Evolutionary conservation across 2,329 filamentous ascomycete species (phyloP).

Genomic region (Pseudohalonectria lignicola): DNA sequence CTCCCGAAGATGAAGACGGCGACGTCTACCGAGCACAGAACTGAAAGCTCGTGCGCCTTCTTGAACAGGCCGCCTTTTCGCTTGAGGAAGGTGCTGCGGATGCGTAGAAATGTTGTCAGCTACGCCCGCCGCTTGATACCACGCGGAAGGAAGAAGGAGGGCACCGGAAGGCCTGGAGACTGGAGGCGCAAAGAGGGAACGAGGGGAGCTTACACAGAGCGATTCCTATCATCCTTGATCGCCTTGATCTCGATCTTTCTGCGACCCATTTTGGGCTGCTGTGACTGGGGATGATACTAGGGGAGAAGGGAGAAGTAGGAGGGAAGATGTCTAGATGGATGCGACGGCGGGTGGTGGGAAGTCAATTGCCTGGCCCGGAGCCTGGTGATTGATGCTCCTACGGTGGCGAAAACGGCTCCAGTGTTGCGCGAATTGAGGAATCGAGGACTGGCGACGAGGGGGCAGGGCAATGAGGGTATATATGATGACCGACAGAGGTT

Average conservation of each 20-base stretch:
- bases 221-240: constrained; percentile 96
- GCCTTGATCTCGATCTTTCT: constrained; percentile 99
- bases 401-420: no score
- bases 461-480: no score
- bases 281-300: not conserved
- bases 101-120: constrained; percentile 9
- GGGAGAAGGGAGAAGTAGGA: not conserved
- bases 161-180: not conserved
- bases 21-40: constrained; percentile 96
- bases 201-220: constrained; percentile 68
- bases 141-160: not conserved
- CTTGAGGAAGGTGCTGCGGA: constrained; percentile 82
- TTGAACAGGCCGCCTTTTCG: constrained; percentile 98
- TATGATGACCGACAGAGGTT: no score
- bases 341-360: not conserved
- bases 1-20: constrained; percentile 97
- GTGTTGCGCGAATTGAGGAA: no score
- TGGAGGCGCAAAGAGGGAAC: constrained; percentile 2
- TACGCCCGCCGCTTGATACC: no score
- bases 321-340: no score
- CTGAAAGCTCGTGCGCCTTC: constrained; percentile 96
- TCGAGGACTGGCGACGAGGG: no score
- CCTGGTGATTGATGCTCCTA: no score
- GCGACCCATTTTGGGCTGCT: constrained; percentile 62
- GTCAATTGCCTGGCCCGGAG: not conserved